A percentile compares a stretch with the other conserved stretches of the same genome.
Conservation (phyloP, 768 basidiomycete species). For the Pholiota molesta region DNA sequence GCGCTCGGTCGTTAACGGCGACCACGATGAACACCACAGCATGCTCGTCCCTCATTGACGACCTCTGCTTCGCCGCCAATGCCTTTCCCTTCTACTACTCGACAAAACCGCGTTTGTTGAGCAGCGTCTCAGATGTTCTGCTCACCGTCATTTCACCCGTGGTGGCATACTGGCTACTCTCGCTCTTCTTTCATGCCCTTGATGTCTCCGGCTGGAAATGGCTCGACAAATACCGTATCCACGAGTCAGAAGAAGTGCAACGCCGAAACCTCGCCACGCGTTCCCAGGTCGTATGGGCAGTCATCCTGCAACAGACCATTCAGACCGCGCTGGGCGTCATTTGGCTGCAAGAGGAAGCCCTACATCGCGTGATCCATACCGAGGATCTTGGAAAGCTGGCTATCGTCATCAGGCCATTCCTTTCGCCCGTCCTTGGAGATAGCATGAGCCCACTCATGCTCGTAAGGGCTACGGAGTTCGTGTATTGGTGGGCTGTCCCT, state of each 20-base stretch:
- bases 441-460: slow-evolving; percentile 43
- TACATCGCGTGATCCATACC: slow-evolving; percentile 38
- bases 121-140: slow-evolving; percentile 66
- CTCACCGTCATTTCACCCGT: slow-evolving; percentile 78
- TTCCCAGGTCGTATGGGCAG: slow-evolving; percentile 73
- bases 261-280: slow-evolving; percentile 76
- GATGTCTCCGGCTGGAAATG: slow-evolving; percentile 78
- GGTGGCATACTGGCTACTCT: slow-evolving; percentile 82
- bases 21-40: slow-evolving; percentile 39
- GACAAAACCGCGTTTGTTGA: slow-evolving; percentile 47
- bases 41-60: slow-evolving; percentile 34
- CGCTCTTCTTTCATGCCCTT: slow-evolving; percentile 78
- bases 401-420: slow-evolving; percentile 34
- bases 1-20: slow-evolving; percentile 7
- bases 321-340: slow-evolving; percentile 78
- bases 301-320: slow-evolving; percentile 82
- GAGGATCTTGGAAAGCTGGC: slow-evolving; percentile 45
- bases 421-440: slow-evolving; percentile 39
- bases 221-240: slow-evolving; percentile 85
- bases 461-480: slow-evolving; percentile 48
- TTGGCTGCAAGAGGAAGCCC: slow-evolving; percentile 59
- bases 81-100: slow-evolving; percentile 61
- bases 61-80: slow-evolving; percentile 36
- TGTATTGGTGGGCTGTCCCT: slow-evolving; percentile 96
- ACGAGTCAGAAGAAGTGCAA: slow-evolving; percentile 81